phyloP scores from a whole-genome alignment of 768 basidiomycete species.

The Sporobolomyces pararoseus region DNA sequence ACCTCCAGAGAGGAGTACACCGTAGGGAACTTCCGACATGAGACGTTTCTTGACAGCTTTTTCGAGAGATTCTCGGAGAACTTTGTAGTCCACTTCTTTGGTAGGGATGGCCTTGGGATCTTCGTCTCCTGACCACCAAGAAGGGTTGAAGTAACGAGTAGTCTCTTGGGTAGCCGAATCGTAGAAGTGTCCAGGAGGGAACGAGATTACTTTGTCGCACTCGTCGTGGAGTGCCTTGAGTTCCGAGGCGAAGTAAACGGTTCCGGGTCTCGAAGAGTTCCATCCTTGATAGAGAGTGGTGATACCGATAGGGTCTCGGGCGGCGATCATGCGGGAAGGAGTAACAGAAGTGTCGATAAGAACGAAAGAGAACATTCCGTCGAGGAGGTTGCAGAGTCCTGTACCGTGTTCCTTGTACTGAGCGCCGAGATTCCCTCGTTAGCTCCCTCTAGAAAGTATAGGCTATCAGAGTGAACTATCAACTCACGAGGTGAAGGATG shows the following conservation, averaged over 20 bases:
- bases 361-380: constrained; percentile 99
- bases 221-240: constrained; percentile 86
- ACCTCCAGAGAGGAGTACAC: constrained; percentile 90
- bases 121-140: constrained; percentile 82
- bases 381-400: constrained; percentile 71
- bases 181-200: constrained; percentile 95
- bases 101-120: constrained; percentile 63
- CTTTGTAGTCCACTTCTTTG: constrained; percentile 61
- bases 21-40: constrained; percentile 98
- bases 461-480: not conserved
- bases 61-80: constrained; percentile 77
- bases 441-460: constrained; percentile 5
- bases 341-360: constrained; percentile 87
- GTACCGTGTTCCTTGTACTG: constrained; percentile 82
- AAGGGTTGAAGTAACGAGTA: constrained; percentile 76
- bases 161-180: constrained; percentile 77
- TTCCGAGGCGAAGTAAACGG: constrained; percentile 89
- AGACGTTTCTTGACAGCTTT: constrained; percentile 87
- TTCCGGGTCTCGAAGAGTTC: constrained; percentile 74
- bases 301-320: constrained; percentile 94
- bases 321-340: constrained; percentile 86
- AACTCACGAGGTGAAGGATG: constrained; percentile 79
- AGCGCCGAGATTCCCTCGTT: not conserved
- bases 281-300: constrained; percentile 98
- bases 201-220: constrained; percentile 89